Conservation (phyloP, 2,329 filamentous ascomycete genomes). For the Botrytis cinerea region DNA sequence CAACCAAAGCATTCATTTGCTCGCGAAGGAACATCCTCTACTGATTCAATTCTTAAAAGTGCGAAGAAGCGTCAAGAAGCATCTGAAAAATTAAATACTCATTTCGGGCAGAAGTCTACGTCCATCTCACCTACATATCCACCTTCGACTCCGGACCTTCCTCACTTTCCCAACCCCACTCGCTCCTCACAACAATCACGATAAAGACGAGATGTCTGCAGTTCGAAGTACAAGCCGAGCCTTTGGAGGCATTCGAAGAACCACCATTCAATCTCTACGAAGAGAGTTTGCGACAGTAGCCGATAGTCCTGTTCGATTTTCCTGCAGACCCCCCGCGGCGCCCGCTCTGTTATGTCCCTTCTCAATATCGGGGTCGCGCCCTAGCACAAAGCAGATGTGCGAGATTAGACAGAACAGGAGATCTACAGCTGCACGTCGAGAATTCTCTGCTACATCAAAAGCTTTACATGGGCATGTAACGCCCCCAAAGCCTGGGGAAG, state of each 20-base stretch:
- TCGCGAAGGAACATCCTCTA: not conserved
- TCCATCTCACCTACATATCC: constrained; percentile 15
- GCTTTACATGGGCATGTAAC: constrained; percentile 76
- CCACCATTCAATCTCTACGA: constrained; percentile 25
- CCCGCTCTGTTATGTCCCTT: constrained; percentile 17
- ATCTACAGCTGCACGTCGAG: constrained; percentile 30
- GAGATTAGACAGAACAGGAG: constrained; percentile 14
- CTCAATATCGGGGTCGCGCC: constrained; percentile 18
- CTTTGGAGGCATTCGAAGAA: constrained; percentile 24
- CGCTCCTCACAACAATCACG: not conserved
- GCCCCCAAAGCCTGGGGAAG: constrained; percentile 85
- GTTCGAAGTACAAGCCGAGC: constrained; percentile 22
- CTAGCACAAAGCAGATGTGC: constrained; percentile 18
- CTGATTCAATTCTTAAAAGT: not conserved
- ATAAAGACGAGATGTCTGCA: constrained; percentile 29
- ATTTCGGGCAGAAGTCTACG: constrained; percentile 13
- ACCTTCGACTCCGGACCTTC: constrained; percentile 12
- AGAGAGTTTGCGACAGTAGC: constrained; percentile 25
- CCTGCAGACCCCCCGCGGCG: constrained; percentile 15
- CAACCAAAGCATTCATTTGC: not conserved
- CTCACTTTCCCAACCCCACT: constrained; percentile 6
- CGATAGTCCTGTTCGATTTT: constrained; percentile 22
- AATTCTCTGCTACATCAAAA: constrained; percentile 66
- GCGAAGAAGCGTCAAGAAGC: not conserved
- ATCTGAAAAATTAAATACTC: not conserved